Evolutionary conservation across 164 flowering plant species (phyloP).

Genomic region (Sedum album): DNA sequence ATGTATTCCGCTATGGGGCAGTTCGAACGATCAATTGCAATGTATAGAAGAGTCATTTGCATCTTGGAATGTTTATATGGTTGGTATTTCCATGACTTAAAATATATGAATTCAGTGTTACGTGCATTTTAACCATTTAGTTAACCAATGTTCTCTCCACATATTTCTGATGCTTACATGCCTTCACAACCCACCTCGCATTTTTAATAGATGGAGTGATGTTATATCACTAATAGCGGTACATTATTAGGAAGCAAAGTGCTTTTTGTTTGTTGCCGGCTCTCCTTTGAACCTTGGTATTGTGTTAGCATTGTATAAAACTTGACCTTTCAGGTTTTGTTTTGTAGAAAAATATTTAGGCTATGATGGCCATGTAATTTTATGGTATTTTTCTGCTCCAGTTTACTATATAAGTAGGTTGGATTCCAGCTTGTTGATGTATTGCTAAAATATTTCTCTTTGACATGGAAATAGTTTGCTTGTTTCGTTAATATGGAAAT

Average conservation of each 20-base stretch:
- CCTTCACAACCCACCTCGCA: too few relatives aligned
- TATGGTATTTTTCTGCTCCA: neutral
- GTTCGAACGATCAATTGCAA: slow-evolving; percentile 41
- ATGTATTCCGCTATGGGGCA: slow-evolving; percentile 62
- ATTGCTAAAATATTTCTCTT: neutral
- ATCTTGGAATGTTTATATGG: slow-evolving; percentile 59
- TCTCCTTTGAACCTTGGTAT: neutral
- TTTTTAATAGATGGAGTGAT: too few relatives aligned
- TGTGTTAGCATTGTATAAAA: neutral
- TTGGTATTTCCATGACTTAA: slow-evolving; percentile 20
- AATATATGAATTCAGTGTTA: neutral
- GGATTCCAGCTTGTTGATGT: neutral
- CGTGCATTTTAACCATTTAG: neutral
- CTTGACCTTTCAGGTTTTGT: neutral
- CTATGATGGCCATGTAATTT: neutral
- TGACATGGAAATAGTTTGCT: neutral
- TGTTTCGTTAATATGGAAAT: too few relatives aligned
- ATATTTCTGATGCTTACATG: too few relatives aligned
- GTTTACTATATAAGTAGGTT: neutral
- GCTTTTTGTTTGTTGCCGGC: neutral
- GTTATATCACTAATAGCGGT: neutral
- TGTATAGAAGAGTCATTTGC: slow-evolving; percentile 42
- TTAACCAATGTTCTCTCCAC: too few relatives aligned
- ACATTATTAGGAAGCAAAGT: neutral
- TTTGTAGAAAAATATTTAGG: neutral